Conservation (phyloP, 2,329 filamentous ascomycete species). For the Anisogramma anomala region DNA sequence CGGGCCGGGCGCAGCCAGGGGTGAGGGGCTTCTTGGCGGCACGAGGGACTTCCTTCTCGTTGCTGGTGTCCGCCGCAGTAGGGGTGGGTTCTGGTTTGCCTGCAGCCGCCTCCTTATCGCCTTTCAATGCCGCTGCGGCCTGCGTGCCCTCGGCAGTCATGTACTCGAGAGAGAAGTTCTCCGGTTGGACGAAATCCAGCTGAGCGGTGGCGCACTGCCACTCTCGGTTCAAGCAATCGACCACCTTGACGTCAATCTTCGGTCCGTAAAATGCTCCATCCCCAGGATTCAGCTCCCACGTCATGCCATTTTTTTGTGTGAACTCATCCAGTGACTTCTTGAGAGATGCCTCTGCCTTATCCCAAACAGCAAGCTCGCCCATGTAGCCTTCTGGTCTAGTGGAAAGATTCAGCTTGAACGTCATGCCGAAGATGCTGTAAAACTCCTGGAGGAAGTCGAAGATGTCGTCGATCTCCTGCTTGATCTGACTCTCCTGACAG, state of each 20-base stretch:
- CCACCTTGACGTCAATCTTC: constrained; percentile 95
- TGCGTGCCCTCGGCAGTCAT: constrained; percentile 55
- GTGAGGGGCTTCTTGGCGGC: constrained; percentile 42
- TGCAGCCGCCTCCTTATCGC: constrained; percentile 23
- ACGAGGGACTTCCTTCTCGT: constrained; percentile 30
- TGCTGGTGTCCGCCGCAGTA: constrained; percentile 25
- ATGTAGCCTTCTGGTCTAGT: constrained; percentile 83
- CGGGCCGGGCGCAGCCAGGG: constrained; percentile 63
- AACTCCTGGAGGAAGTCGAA: constrained; percentile 80
- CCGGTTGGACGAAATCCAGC: constrained; percentile 75
- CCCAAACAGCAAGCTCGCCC: constrained; percentile 77
- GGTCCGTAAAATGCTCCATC: constrained; percentile 98
- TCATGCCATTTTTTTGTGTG: constrained; percentile 39
- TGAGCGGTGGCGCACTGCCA: constrained; percentile 81
- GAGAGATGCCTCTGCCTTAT: constrained; percentile 74
- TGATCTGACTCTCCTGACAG: constrained; percentile 69
- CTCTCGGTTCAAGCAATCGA: constrained; percentile 68
- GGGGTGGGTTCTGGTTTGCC: constrained; percentile 20
- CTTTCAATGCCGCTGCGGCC: constrained; percentile 20
- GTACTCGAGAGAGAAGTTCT: constrained; percentile 81
- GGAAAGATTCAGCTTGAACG: constrained; percentile 89
- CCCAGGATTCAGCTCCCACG: constrained; percentile 86
- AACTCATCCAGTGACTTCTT: constrained; percentile 72
- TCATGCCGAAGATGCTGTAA: constrained; percentile 69
- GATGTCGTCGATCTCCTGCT: constrained; percentile 63